These are phyloP conservation scores for Crepidotus variabilis DNA, from an alignment of 768 basidiomycete genomes.

Conservation along the genomic window DNA sequence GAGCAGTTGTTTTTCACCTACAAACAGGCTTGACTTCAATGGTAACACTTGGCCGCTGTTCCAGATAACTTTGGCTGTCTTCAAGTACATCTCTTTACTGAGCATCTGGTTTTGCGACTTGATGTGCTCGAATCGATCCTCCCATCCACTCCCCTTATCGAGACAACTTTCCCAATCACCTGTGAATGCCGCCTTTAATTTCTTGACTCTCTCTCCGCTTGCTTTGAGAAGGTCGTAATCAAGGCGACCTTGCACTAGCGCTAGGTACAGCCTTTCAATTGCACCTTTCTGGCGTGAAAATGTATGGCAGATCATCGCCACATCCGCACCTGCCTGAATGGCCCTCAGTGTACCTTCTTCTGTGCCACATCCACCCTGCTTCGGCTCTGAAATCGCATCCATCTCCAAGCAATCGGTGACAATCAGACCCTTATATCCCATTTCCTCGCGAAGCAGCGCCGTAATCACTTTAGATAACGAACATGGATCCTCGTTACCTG, in stretches of 20 bases:
- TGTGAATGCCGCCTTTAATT: slow-evolving; percentile 49
- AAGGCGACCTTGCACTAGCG: slow-evolving; percentile 42
- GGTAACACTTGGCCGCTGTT: slow-evolving; percentile 35
- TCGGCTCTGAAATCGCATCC: slow-evolving; percentile 58
- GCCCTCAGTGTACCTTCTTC: slow-evolving; percentile 53
- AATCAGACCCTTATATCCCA: slow-evolving; percentile 55
- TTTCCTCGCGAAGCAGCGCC: slow-evolving; percentile 45
- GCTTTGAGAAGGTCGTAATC: slow-evolving; percentile 30
- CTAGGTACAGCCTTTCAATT: slow-evolving; percentile 46
- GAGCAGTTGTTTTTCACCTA: slow-evolving; percentile 24
- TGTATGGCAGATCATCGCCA: slow-evolving; percentile 75
- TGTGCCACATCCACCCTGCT: slow-evolving; percentile 41
- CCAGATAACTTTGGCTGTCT: slow-evolving; percentile 43
- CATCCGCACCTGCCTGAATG: slow-evolving; percentile 61
- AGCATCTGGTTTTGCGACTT: slow-evolving; percentile 37
- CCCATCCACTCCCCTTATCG: slow-evolving; percentile 21
- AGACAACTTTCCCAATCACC: slow-evolving; percentile 41
- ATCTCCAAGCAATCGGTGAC: slow-evolving; percentile 79
- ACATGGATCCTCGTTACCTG: slow-evolving; percentile 49
- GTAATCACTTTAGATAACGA: slow-evolving; percentile 56
- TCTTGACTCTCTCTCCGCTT: slow-evolving; percentile 43
- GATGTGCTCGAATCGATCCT: slow-evolving; percentile 27
- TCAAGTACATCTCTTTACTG: slow-evolving; percentile 43
- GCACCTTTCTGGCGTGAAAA: slow-evolving; percentile 50
- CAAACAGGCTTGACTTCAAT: slow-evolving; percentile 20